Base-by-base conservation (phyloP, 352 stramenopile species). In the Phytophthora capsici region DNA sequence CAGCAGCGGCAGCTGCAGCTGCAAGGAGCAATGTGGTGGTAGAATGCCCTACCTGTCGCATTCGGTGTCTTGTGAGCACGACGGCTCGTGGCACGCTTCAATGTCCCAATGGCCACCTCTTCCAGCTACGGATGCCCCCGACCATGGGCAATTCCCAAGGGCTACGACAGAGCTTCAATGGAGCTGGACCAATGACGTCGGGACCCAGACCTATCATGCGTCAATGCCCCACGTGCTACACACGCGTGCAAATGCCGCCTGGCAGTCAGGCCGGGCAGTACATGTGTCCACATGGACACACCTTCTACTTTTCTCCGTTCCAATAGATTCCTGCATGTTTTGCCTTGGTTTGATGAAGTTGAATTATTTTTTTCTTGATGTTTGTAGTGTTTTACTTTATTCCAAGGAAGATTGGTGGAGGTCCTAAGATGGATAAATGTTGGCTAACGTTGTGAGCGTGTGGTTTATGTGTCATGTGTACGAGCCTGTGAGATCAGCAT, bases 211-310 rank as follows among this genome's bases (percentile, higher is more conserved):
- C 84, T 2, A 77, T 94, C 48, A 95, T 95, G 87, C 82, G 87
- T 6, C 84, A 93, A 75, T 95, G 87, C 41, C 85, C 87, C 46
- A 94, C 87, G 49, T 95, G 87, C 76, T 91, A 90, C 67, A 95
- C 87, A 57, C 87, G 86, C 49, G 87, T 95, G 53, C 87, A 95
- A 58, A 95, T 95, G 87, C 87, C 87, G 1, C 85, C 86, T 13
- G 85, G 85, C 16, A 93, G 84, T 34, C 87, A 93, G 61, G 82
- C 87, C 4, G 87, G 87, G 23, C 87, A 95, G 75, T 95, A 94
- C 77, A 94, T 95, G 85, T 95, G 87, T 81, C 87, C 87, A 1
- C 80, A 94, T 49, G 87, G 87, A 3, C 87, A 95, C 69, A 95
- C 87, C 22, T 95, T 95, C 60, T 92, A 88, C 71, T 95, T 90